A percentile compares a stretch with the other conserved stretches of the same genome.
Evolutionary conservation across 257 asterid species (phyloP).

Genomic region (Petunia secreta): DNA sequence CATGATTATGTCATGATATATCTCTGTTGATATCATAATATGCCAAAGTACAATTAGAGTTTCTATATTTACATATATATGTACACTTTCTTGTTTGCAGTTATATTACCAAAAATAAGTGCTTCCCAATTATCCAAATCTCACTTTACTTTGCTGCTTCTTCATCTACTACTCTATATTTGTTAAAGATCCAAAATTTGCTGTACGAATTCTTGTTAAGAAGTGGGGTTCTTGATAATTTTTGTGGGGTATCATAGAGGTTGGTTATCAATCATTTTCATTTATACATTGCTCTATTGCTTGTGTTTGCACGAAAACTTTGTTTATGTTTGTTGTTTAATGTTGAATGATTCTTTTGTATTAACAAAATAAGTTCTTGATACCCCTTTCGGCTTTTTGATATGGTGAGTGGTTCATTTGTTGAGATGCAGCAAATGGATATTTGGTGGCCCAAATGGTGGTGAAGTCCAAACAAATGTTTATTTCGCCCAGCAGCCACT

Average conservation of each 20-base stretch:
- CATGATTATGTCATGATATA: too few relatives aligned
- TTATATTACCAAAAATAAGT: not conserved
- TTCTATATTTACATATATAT: not conserved
- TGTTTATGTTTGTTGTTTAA: not conserved
- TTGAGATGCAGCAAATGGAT: slow-evolving; percentile 19
- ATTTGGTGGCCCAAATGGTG: slow-evolving; percentile 24
- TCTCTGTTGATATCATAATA: too few relatives aligned
- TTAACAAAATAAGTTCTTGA: not conserved
- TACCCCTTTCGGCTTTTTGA: slow-evolving; percentile 1
- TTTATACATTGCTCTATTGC: not conserved
- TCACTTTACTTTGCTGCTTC: not conserved
- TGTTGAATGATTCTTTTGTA: not conserved
- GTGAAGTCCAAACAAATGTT: slow-evolving; percentile 11
- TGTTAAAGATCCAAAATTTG: not conserved
- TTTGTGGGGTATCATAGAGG: not conserved
- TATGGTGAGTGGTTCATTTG: not conserved
- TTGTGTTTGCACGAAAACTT: slow-evolving; percentile 15
- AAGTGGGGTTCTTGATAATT: not conserved
- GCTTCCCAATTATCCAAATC: not conserved
- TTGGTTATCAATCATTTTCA: not conserved
- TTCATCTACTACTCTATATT: not conserved
- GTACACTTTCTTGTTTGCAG: not conserved
- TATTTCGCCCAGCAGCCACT: too few relatives aligned
- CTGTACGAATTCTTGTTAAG: not conserved
- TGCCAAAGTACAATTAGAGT: not conserved